Evolutionary conservation across 345 rosid genomes (phyloP), one percentile per base, ranked within the genome.

Genomic region (Corchorus capsularis): DNA sequence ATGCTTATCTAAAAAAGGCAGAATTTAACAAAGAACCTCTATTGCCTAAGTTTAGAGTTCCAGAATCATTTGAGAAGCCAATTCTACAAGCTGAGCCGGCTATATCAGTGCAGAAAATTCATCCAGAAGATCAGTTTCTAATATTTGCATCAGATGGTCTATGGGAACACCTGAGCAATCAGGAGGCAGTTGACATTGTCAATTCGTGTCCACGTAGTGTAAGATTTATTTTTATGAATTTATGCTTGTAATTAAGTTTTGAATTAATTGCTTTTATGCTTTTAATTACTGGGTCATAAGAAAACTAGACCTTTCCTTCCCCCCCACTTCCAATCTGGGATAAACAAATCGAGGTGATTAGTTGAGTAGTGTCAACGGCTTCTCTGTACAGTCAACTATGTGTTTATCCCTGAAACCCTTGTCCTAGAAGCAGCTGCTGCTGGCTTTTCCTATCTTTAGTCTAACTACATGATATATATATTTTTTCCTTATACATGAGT

Each of bases 81-180:
- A 94, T 96, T 72, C 90, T 96, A 76, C 86, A 79, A 82, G 97
- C 99, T 1, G 98, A 96, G 81, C 99, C 99, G 11, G 64, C 94
- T 4, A 82, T 94, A 79, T 69, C 81, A 16, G 97, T 92, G 78
- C 94, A 90, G 71, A 89, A 85, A 83, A 80, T 96, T 52, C 80
- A 64, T 16, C 95, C 94, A 3, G 91, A 91, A 79, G 97, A 96
- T 83, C 94, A 86, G 76, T 96, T 96, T 85, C 93, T 96, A 71
- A 96, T 93, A 83, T 92, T 93, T 83, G 98, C 98, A 6, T 92
- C 99, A 3, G 98, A 94, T 86, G 97, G 99, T 81, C 84, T 93
- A 59, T 96, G 99, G 99, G 99, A 96, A 81, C 97, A 96, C 84
- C 85, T 96, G 39, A 91, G 88, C 81, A 96, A 93, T 78, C 98